phyloP scores from a whole-genome alignment of 2,329 filamentous ascomycete genomes.

The Neopestalotiopsis sp. region DNA sequence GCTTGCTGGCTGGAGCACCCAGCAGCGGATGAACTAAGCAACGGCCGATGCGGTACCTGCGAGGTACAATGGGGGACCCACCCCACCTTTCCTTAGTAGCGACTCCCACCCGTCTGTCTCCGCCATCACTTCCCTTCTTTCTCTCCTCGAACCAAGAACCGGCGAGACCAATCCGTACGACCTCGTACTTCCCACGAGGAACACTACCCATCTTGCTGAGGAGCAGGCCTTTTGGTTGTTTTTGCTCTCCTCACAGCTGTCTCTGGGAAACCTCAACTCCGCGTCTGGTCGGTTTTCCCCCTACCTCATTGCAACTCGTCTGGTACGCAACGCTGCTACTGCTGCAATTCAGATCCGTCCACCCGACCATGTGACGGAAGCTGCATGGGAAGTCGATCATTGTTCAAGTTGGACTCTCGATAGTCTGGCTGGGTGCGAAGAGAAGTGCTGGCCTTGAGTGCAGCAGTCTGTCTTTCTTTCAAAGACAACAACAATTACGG shows the following conservation, averaged over 20 bases:
- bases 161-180: constrained; percentile 30
- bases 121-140: constrained; percentile 33
- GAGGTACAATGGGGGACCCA: constrained; percentile 20
- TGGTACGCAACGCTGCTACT: neutral
- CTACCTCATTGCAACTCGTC: neutral
- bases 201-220: constrained; percentile 13
- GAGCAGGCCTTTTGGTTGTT: constrained; percentile 4
- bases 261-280: constrained; percentile 1
- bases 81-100: constrained; percentile 22
- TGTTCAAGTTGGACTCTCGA: constrained; percentile 36
- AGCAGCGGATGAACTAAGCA: constrained; percentile 28
- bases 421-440: constrained; percentile 38
- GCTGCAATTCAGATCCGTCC: neutral
- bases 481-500: constrained; percentile 2
- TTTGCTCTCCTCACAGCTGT: constrained; percentile 1
- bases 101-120: constrained; percentile 20
- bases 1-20: constrained; percentile 7
- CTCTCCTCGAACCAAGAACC: constrained; percentile 33
- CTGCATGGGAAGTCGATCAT: constrained; percentile 31
- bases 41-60: constrained; percentile 22
- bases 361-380: constrained; percentile 19
- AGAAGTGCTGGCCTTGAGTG: constrained; percentile 24
- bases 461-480: constrained; percentile 27
- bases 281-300: neutral
- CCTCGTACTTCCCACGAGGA: constrained; percentile 29